These are phyloP conservation scores for Ceratobasidium sp. DNA, from an alignment of 1,284 basidiomycete genomes.

Conservation along the genomic window DNA sequence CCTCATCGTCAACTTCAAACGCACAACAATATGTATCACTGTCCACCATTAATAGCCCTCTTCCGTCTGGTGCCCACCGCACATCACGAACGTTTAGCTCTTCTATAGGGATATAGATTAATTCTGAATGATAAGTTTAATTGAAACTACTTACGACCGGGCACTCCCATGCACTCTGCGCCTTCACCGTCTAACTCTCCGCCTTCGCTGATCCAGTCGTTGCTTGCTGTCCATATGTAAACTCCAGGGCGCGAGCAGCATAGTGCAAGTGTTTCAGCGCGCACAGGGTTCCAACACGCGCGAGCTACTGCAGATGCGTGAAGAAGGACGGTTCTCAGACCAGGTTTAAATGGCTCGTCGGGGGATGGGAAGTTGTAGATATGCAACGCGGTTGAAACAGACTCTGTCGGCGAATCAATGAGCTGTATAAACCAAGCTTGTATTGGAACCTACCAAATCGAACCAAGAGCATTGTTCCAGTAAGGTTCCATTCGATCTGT, in stretches of 20 bases:
- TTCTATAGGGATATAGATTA: constrained; percentile 58
- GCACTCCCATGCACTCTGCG: constrained; percentile 84
- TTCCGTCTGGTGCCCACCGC: constrained; percentile 86
- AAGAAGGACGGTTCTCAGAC: constrained; percentile 73
- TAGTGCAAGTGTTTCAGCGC: constrained; percentile 74
- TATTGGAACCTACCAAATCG: constrained; percentile 68
- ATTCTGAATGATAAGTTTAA: constrained; percentile 1
- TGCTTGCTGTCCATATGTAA: constrained; percentile 77
- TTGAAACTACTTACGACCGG: constrained; percentile 70
- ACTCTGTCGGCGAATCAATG: constrained; percentile 14
- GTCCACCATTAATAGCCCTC: constrained; percentile 78
- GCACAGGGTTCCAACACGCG: constrained; percentile 82
- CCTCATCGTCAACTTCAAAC: constrained; percentile 77
- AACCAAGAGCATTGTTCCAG: constrained; percentile 77
- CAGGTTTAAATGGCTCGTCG: constrained; percentile 67
- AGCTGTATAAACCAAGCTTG: constrained; percentile 3
- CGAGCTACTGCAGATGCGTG: constrained; percentile 72
- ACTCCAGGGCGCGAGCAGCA: constrained; percentile 77
- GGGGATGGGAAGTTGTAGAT: constrained; percentile 74
- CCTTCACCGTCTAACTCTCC: constrained; percentile 71
- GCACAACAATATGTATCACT: constrained; percentile 85
- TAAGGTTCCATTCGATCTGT: constrained; percentile 83
- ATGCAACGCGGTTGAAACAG: constrained; percentile 68
- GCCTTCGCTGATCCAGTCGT: constrained; percentile 71
- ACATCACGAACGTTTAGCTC: constrained; percentile 75